Evolutionary conservation across 1,284 basidiomycete genomes (phyloP), one percentile per base, ranked within the genome.

Genomic region (Puccinia hordei): DNA sequence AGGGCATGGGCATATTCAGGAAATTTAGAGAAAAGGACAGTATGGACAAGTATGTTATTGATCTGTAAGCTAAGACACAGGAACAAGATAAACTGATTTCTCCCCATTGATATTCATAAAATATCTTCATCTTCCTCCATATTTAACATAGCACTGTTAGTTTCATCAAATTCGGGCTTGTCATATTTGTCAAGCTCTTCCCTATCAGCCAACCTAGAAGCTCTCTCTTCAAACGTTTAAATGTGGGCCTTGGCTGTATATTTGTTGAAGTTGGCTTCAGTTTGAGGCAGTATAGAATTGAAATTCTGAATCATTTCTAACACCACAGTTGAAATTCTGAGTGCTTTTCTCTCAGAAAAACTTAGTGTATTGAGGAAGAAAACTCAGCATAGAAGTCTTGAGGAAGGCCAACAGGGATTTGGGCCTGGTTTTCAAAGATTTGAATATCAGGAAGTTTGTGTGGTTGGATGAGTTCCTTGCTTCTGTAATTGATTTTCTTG

Each of bases 331-430:
- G 13, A 12, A 17, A 77, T 55, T 53, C 19, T 24, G 0, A 77
- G 15, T 9, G 41, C 63, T 27, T 66, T 66, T 17, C 33, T 65
- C 5, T 77, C 63, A 38, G 74, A n/a, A 55, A 19, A 68, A 27
- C 44, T 66, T 19, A 77, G 74, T 12, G 41, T 30, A 13, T 13
- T 19, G 19, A 77, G 9, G 59, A 77, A 77, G 3, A n/a, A n/a
- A 51, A 41, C 12, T 17, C 15, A 19, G n/a, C 35, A 27, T 77
- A 77, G 9, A 10, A 77, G 41, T 77, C 63, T 68, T 57, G 1
- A n/a, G 75, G 75, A 35, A 68, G 75, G n/a, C 75, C 75, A 55
- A 77, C 35, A 13, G 74, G 74, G 22, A 77, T 68, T n/a, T 46
- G 74, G 19, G 61, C 59, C 19, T 68, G 17, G 5, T n/a, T 6